phyloP scores from a whole-genome alignment of 148 eudicot genomes.

The Rhododendron griersonianum region DNA sequence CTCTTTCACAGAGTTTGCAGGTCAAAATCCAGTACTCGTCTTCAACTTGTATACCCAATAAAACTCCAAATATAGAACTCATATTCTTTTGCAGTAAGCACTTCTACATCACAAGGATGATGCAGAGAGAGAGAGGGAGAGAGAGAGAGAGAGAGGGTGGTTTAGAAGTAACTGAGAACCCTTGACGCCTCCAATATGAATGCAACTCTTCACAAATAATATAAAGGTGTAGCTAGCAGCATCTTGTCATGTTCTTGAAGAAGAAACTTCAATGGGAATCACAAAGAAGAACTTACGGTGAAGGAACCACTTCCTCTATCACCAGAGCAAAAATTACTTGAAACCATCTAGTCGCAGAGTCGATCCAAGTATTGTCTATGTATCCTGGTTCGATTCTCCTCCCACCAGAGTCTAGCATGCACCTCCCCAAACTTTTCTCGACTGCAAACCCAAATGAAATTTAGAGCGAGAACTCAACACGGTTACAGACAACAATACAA shows the following conservation, averaged over 20 bases:
- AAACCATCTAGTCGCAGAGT: background rate
- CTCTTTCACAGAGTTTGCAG: background rate
- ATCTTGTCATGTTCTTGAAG: background rate
- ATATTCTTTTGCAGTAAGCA: background rate
- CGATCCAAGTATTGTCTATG: constrained; percentile 69
- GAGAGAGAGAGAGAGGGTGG: background rate
- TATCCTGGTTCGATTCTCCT: constrained; percentile 86
- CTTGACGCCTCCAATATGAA: background rate
- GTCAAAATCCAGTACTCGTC: background rate
- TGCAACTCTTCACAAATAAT: background rate
- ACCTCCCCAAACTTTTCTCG: constrained; percentile 94
- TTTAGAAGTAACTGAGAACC: background rate
- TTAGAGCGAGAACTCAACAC: background rate
- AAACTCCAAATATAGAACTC: constrained; percentile 7
- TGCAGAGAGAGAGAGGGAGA: background rate
- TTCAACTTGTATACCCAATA: constrained; percentile 12
- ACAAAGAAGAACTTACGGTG: constrained; percentile 8
- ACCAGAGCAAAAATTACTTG: background rate
- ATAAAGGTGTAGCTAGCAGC: background rate
- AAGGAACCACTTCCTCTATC: constrained; percentile 13
- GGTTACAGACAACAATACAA: background rate
- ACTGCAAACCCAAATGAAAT: constrained; percentile 35
- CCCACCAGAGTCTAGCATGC: constrained; percentile 98
- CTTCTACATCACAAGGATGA: background rate
- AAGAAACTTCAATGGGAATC: background rate